Evolutionary conservation across 75 land plant genomes (phyloP).

Genomic region (Larix kaempferi): DNA sequence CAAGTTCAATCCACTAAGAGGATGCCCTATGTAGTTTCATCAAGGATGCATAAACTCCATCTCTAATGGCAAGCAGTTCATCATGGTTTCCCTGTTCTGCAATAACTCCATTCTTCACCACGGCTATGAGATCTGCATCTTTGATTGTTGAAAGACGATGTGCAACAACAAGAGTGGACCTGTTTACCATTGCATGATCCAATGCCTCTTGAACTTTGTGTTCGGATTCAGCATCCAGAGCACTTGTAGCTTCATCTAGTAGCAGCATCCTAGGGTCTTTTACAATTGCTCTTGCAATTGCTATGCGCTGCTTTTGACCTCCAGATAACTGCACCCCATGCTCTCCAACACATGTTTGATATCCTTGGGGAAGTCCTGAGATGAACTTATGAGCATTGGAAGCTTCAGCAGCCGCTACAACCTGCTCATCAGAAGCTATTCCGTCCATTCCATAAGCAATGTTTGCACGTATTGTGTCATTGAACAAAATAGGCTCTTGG

Average conservation of each 20-base stretch:
- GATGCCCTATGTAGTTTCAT: slow-evolving; percentile 52
- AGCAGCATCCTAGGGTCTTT: slow-evolving; percentile 69
- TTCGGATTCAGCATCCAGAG: slow-evolving; percentile 86
- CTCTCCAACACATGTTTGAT: slow-evolving; percentile 65
- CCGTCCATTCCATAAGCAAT: slow-evolving; percentile 58
- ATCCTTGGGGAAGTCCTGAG: slow-evolving; percentile 43
- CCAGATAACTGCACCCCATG: slow-evolving; percentile 80
- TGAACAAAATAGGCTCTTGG: slow-evolving; percentile 62
- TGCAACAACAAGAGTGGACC: slow-evolving; percentile 77
- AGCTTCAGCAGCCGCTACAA: slow-evolving; percentile 46
- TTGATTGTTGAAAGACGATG: slow-evolving; percentile 82
- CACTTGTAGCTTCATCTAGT: slow-evolving; percentile 84
- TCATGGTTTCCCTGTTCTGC: slow-evolving; percentile 84
- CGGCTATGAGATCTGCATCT: slow-evolving; percentile 70
- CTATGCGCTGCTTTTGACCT: slow-evolving; percentile 85
- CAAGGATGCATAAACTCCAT: slow-evolving; percentile 65
- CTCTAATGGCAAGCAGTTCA: slow-evolving; percentile 35
- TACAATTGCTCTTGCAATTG: slow-evolving; percentile 80
- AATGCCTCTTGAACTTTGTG: slow-evolving; percentile 76
- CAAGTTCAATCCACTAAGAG: background rate
- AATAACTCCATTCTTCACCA: slow-evolving; percentile 69
- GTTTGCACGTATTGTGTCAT: slow-evolving; percentile 45
- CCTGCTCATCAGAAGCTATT: slow-evolving; percentile 34
- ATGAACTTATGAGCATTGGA: slow-evolving; percentile 68
- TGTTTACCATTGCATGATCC: slow-evolving; percentile 63